Conservation (phyloP, 306 rosid genomes). For the Abrus precatorius region DNA sequence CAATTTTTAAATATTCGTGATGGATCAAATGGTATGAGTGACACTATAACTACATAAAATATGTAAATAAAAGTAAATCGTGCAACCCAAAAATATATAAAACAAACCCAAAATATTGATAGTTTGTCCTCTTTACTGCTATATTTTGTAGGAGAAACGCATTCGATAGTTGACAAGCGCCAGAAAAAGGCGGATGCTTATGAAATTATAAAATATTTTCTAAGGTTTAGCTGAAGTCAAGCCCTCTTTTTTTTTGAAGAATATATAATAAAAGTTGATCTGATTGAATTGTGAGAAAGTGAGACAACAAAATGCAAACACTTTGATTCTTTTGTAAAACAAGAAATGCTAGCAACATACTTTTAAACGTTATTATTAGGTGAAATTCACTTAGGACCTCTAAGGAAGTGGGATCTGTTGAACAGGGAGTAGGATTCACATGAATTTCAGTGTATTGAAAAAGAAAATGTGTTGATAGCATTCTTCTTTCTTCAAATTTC, state of each 20-base stretch:
- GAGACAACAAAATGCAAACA: not conserved
- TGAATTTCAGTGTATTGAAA: not conserved
- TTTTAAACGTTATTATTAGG: not conserved
- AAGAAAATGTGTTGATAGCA: not conserved
- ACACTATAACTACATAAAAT: not conserved
- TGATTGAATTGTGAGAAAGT: not conserved
- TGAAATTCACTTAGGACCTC: not conserved
- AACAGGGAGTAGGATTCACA: not conserved
- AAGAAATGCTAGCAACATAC: not conserved
- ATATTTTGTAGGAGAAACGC: not conserved
- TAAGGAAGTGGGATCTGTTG: not conserved
- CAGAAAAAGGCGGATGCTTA: not conserved
- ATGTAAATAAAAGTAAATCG: constrained; percentile 10
- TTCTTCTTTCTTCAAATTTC: constrained; percentile 19
- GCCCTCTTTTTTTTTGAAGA: too few species aligned
- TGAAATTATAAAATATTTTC: constrained; percentile 2
- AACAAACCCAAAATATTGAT: not conserved
- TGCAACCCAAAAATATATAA: not conserved
- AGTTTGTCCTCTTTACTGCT: not conserved
- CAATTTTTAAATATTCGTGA: not conserved
- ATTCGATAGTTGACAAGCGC: not conserved
- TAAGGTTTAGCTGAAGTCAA: constrained; percentile 17
- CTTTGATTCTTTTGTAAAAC: not conserved
- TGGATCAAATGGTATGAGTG: not conserved
- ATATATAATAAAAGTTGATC: not conserved